phyloP scores from a whole-genome alignment of 768 basidiomycete genomes.

The Leccinum variicolor region DNA sequence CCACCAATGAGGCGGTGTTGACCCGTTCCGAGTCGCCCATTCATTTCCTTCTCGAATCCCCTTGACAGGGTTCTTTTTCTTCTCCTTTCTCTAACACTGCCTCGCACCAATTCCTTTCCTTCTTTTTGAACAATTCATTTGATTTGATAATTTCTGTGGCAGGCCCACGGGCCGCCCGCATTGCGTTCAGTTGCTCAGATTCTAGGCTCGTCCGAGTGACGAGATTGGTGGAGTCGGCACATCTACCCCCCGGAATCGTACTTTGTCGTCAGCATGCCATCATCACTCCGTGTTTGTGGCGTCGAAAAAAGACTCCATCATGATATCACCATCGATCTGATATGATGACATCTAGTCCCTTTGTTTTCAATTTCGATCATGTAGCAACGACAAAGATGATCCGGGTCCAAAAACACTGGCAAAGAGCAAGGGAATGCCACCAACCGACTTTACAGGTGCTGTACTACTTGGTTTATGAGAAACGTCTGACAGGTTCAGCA shows the following conservation, averaged over 20 bases:
- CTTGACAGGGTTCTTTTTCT: background rate
- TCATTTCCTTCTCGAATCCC: background rate
- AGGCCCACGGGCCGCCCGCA: background rate
- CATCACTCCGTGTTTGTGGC: background rate
- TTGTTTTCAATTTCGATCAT: background rate
- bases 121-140: no score
- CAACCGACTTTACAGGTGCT: background rate
- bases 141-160: background rate
- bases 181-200: no score
- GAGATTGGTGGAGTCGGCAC: background rate
- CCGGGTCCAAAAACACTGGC: background rate
- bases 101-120: background rate
- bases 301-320: background rate
- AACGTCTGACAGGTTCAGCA: background rate
- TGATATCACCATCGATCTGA: background rate
- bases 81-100: background rate
- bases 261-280: background rate
- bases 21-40: no score
- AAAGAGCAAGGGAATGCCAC: background rate
- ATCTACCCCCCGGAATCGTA: background rate
- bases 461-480: background rate
- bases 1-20: background rate
- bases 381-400: background rate
- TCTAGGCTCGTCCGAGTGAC: no score
- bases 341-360: background rate